Evolutionary conservation across 2,329 filamentous ascomycete genomes (phyloP), one percentile per base, ranked within the genome.

Genomic region (Hortaea werneckii): DNA sequence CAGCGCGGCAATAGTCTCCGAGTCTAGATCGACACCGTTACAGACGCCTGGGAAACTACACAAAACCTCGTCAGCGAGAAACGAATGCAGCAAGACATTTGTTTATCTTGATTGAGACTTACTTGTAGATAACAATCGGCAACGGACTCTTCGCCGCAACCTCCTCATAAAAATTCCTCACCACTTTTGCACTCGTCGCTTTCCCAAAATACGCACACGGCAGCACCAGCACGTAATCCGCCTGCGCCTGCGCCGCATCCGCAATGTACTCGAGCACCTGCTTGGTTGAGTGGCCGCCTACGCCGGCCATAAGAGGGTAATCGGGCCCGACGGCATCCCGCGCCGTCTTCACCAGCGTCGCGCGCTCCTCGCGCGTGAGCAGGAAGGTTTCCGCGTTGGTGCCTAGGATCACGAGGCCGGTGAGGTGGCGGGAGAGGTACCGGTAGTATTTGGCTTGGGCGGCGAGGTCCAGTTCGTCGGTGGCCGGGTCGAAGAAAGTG

Each of bases 101-200:
- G 34, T 11, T 11, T 3, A 11, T 11, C 12, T 37, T 5, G 2
- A 13, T 29, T 12, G 7, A 13, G n/a, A 20, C 39, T 9, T 34
- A 48, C 38, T 86, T 86, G 70, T 86, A 86, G 47, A 87, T 79
- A 37, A 86, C 65, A 26, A 86, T 68, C 0, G 82, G 82, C 1
- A 86, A 59, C 0, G 76, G 73, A 12, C 74, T 78, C 1, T 72
- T 72, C 42, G 74, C 69, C 2, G 82, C 82, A 3, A 83, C 63
- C 32, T 69, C 62, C 44, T 64, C 57, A 53, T 66, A 72, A 50
- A 71, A 73, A 5, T 53, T 58, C 49, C 62, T 57, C 5, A 73
- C 60, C 3, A 72, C 68, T 39, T 53, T 53, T 4, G 63, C 58
- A 0, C 66, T 69, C 5, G 68, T 71, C 6, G 65, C 64, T 40